Conservation (phyloP, 2,329 filamentous ascomycete species). For the Curvularia verruculosa region DNA sequence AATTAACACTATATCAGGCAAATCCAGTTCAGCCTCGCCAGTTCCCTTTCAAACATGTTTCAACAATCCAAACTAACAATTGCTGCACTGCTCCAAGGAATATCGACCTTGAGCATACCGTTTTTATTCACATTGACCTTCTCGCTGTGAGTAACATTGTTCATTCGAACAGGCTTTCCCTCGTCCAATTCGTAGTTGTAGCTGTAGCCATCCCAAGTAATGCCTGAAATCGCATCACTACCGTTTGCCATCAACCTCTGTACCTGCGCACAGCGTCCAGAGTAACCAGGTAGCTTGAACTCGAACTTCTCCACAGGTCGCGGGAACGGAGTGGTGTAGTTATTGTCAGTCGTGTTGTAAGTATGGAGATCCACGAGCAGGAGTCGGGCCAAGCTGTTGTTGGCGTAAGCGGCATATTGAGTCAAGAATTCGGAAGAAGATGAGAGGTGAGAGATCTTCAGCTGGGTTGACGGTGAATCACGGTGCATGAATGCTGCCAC, state of each 20-base stretch:
- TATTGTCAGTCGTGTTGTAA: constrained; percentile 45
- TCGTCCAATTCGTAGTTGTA: constrained; percentile 65
- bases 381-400: constrained; percentile 54
- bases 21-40: background rate
- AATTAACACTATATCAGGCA: background rate
- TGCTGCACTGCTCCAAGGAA: constrained; percentile 12
- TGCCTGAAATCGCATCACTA: constrained; percentile 66
- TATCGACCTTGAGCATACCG: background rate
- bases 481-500: constrained; percentile 59
- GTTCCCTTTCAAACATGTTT: background rate
- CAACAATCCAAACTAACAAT: constrained; percentile 4
- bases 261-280: constrained; percentile 42
- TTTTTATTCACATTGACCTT: constrained; percentile 37
- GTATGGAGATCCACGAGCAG: constrained; percentile 63
- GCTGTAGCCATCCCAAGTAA: constrained; percentile 66
- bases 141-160: constrained; percentile 62
- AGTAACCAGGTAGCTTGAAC: constrained; percentile 45
- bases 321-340: constrained; percentile 21
- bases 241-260: constrained; percentile 64
- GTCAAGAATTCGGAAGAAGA: background rate
- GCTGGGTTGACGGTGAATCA: background rate
- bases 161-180: constrained; percentile 60
- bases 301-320: constrained; percentile 50
- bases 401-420: constrained; percentile 60
- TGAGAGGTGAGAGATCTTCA: constrained; percentile 1